phyloP scores from a whole-genome alignment of 345 rosid species.

The Citrus cavaleriei region DNA sequence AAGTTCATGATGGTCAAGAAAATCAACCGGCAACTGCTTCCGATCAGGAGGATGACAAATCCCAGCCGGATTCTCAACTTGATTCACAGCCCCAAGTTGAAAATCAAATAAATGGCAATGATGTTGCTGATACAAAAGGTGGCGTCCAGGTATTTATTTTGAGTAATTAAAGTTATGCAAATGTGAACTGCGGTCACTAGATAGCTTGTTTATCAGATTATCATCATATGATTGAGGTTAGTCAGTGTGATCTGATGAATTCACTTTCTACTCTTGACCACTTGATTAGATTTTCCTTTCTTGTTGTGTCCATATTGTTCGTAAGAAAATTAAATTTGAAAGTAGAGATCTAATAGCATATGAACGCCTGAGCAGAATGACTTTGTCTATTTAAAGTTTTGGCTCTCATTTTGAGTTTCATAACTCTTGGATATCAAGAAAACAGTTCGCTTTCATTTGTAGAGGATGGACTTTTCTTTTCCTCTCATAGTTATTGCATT shows the following conservation, averaged over 20 bases:
- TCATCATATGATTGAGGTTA: background rate
- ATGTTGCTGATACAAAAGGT: slow-evolving; percentile 35
- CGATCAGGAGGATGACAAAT: slow-evolving; percentile 16
- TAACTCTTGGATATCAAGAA: background rate
- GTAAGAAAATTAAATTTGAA: background rate
- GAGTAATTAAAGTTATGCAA: background rate
- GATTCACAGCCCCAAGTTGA: slow-evolving; percentile 38
- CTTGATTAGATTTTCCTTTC: background rate
- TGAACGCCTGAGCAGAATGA: background rate
- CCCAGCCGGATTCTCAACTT: slow-evolving; percentile 39
- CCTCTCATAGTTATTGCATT: slow-evolving; percentile 10
- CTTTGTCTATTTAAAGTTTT: slow-evolving; percentile 6
- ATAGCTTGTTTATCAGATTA: background rate
- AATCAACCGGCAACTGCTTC: slow-evolving; percentile 31
- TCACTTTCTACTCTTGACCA: background rate
- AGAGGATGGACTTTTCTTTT: slow-evolving; percentile 1
- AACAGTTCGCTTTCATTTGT: background rate
- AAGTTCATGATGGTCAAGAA: slow-evolving; percentile 44
- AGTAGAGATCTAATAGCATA: background rate
- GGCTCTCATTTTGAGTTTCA: slow-evolving; percentile 11
- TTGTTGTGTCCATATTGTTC: background rate
- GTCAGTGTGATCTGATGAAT: background rate
- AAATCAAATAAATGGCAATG: slow-evolving; percentile 30
- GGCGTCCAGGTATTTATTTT: slow-evolving; percentile 47
- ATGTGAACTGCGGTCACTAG: background rate